Conservation (phyloP, 1,284 basidiomycete genomes). For the Papiliotrema laurentii region DNA sequence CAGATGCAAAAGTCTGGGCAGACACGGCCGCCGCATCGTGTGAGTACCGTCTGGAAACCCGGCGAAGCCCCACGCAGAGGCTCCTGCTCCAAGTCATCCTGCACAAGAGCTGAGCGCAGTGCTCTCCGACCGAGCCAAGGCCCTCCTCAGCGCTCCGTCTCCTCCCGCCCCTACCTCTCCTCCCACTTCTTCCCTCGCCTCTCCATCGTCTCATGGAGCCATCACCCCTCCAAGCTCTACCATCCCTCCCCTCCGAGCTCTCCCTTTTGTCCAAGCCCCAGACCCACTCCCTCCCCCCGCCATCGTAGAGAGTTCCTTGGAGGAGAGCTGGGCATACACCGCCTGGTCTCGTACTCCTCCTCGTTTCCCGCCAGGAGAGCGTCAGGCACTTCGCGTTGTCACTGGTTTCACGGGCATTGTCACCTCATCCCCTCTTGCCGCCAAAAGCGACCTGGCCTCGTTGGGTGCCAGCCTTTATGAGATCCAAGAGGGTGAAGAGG, state of each 20-base stretch:
- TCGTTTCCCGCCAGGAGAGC: too few relatives aligned
- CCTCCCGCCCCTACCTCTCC: neutral
- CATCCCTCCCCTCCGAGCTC: neutral
- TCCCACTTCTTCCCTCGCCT: neutral
- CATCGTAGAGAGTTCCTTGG: neutral
- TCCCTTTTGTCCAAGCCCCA: neutral
- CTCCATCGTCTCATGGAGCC: neutral
- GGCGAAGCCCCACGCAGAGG: neutral
- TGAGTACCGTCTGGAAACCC: neutral
- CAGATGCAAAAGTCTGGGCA: neutral
- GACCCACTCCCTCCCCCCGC: neutral
- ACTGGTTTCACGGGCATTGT: neutral
- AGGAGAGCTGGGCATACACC: neutral
- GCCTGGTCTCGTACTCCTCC: neutral
- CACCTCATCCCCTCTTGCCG: neutral
- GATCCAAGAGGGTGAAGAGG: neutral
- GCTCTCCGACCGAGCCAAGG: neutral
- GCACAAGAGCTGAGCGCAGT: neutral
- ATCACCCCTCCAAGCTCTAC: neutral
- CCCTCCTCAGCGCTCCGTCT: neutral
- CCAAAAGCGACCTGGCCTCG: constrained; percentile 22
- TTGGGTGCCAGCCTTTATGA: neutral
- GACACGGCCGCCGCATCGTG: neutral
- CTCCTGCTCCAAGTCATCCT: neutral
- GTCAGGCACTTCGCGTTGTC: too few relatives aligned